These are phyloP conservation scores for Phytophthora fragariae DNA, from an alignment of 352 stramenopile species.

Conservation along the genomic window DNA sequence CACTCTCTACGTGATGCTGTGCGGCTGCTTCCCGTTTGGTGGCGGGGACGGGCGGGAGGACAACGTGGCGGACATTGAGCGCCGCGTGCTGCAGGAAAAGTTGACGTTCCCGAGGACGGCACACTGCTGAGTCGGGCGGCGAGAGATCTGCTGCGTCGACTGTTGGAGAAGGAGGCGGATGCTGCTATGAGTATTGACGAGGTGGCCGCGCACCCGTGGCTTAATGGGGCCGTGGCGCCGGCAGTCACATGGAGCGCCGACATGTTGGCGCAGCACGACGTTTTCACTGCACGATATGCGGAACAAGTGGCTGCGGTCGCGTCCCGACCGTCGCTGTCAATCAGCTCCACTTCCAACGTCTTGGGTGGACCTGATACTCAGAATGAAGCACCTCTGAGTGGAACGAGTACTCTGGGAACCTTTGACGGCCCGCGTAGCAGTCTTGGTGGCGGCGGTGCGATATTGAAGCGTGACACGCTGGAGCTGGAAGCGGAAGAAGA, in stretches of 20 bases:
- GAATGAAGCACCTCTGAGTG: constrained; percentile 13
- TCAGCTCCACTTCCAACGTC: constrained; percentile 20
- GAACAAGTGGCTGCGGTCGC: constrained; percentile 48
- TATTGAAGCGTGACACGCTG: constrained; percentile 29
- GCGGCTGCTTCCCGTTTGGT: constrained; percentile 64
- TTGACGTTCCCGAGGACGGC: constrained; percentile 42
- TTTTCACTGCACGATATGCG: constrained; percentile 57
- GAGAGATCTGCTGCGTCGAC: constrained; percentile 60
- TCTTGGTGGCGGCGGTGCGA: constrained; percentile 4
- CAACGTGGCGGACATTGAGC: constrained; percentile 37
- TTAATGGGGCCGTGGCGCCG: constrained; percentile 57
- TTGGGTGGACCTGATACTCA: constrained; percentile 17
- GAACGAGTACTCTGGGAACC: constrained; percentile 11
- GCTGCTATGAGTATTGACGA: constrained; percentile 68
- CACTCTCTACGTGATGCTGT: constrained; percentile 77
- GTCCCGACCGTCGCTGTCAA: constrained; percentile 31
- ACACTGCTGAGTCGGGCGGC: constrained; percentile 66
- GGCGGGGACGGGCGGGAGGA: constrained; percentile 20
- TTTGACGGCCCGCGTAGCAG: constrained; percentile 16
- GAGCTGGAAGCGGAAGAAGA: constrained; percentile 40
- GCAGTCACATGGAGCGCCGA: constrained; percentile 54
- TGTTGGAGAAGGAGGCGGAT: constrained; percentile 65
- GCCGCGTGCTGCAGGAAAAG: constrained; percentile 34
- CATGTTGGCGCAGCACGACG: constrained; percentile 46
- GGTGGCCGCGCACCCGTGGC: constrained; percentile 70